Conservation (phyloP, 805 yeast species). For the Candida xyloterini region DNA sequence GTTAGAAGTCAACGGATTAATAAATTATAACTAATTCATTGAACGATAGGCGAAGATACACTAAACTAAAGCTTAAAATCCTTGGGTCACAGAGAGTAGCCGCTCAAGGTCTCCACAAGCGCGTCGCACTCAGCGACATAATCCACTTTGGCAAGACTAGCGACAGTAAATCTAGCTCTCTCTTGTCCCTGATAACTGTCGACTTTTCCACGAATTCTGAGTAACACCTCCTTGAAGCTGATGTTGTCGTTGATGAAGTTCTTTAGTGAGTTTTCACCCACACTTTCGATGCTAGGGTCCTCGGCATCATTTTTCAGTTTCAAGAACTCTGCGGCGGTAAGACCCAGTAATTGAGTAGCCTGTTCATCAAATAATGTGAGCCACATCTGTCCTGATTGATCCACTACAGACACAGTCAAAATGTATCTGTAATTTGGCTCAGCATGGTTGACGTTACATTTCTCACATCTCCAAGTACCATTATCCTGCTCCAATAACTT, state of each 20-base stretch:
- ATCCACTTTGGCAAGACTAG: constrained; percentile 51
- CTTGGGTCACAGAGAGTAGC: constrained; percentile 25
- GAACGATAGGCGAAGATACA: constrained; percentile 4
- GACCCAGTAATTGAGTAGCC: constrained; percentile 61
- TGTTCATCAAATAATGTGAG: constrained; percentile 82
- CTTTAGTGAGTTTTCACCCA: constrained; percentile 39
- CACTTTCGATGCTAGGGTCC: constrained; percentile 40
- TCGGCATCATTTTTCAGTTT: constrained; percentile 40
- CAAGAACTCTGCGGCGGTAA: constrained; percentile 60
- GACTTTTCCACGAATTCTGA: constrained; percentile 77
- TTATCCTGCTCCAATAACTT: constrained; percentile 74
- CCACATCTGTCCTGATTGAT: constrained; percentile 82
- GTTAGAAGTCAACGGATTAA: constrained; percentile 57
- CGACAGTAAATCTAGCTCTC: constrained; percentile 71
- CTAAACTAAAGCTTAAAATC: background rate
- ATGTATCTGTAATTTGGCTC: constrained; percentile 80
- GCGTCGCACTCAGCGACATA: constrained; percentile 58
- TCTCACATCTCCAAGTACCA: constrained; percentile 90
- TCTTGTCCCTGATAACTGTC: constrained; percentile 80
- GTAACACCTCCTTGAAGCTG: constrained; percentile 66
- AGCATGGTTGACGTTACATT: constrained; percentile 68
- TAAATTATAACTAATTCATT: constrained; percentile 34
- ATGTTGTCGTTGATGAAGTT: constrained; percentile 29
- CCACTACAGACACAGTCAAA: constrained; percentile 72
- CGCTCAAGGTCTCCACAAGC: constrained; percentile 46